Conservation (phyloP, 106 monocot genomes). For the Dendrobium officinale region DNA sequence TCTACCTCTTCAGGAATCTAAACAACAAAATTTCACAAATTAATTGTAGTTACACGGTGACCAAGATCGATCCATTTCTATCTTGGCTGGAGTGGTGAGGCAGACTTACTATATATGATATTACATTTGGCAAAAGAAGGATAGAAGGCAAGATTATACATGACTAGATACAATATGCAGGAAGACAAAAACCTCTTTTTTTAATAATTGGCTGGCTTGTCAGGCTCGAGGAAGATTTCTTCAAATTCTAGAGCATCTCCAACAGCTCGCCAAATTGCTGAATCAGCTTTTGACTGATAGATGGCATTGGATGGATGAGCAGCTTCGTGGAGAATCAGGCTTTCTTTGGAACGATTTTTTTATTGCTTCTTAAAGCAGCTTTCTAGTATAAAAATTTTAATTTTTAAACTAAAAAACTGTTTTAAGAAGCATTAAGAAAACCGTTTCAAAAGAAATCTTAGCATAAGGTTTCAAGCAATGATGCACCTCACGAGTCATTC, state of each 20-base stretch:
- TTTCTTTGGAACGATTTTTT: too few species aligned
- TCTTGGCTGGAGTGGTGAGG: neutral
- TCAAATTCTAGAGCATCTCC: neutral
- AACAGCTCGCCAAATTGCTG: neutral
- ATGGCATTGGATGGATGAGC: slow-evolving; percentile 16
- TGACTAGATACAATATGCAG: neutral
- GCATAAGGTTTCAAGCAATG: neutral
- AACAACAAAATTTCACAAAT: neutral
- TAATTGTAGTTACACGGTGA: neutral
- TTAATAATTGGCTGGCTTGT: neutral
- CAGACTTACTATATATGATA: neutral
- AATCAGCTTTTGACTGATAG: neutral
- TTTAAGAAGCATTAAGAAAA: too few species aligned
- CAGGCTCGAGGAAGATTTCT: neutral
- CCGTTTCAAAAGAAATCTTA: neutral
- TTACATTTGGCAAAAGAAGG: slow-evolving; percentile 8
- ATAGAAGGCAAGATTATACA: slow-evolving; percentile 5
- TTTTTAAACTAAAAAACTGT: too few species aligned
- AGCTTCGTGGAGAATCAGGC: neutral
- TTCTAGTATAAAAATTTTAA: too few species aligned
- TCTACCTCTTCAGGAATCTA: slow-evolving; percentile 4
- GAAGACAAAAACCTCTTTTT: neutral
- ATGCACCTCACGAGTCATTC: slow-evolving; percentile 40
- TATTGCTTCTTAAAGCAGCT: too few species aligned
- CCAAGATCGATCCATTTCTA: neutral